These are phyloP conservation scores for Mucor ambiguus DNA, from an alignment of 371 early-diverging fungal species.

Conservation along the genomic window DNA sequence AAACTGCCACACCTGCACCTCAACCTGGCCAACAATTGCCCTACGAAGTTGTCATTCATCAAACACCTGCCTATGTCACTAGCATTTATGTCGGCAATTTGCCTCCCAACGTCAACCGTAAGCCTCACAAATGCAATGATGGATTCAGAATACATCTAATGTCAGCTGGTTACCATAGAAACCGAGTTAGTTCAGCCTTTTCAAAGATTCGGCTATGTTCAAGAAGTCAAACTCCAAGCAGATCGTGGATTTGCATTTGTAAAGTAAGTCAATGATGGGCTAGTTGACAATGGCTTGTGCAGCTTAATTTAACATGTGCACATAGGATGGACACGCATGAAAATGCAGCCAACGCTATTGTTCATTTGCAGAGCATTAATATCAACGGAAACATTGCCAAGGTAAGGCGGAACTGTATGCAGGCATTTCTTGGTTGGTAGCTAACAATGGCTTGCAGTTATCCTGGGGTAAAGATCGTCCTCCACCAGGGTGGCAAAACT, in stretches of 20 bases:
- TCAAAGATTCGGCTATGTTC: constrained; percentile 75
- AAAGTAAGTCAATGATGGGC: constrained; percentile 50
- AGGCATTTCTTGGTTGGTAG: not conserved
- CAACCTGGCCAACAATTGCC: constrained; percentile 58
- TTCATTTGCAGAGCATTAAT: constrained; percentile 70
- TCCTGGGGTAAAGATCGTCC: constrained; percentile 90
- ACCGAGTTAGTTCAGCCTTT: constrained; percentile 49
- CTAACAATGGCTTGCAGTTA: constrained; percentile 33
- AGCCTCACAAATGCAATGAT: not conserved
- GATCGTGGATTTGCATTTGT: constrained; percentile 92
- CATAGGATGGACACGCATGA: constrained; percentile 86
- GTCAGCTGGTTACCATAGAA: constrained; percentile 30
- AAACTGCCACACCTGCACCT: constrained; percentile 56
- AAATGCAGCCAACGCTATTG: constrained; percentile 86
- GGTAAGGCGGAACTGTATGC: constrained; percentile 3
- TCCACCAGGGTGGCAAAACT: constrained; percentile 30
- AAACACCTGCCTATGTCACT: constrained; percentile 81
- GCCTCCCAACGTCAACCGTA: constrained; percentile 53
- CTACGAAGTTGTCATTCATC: constrained; percentile 73
- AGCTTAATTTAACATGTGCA: not conserved
- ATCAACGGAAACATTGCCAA: constrained; percentile 77
- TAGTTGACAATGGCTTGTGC: not conserved
- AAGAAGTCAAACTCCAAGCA: constrained; percentile 83
- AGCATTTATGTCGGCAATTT: constrained; percentile 90
- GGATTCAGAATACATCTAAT: not conserved